Base-by-base conservation (phyloP, 768 basidiomycete species). In the Tylopilus rubrobrunneus region DNA sequence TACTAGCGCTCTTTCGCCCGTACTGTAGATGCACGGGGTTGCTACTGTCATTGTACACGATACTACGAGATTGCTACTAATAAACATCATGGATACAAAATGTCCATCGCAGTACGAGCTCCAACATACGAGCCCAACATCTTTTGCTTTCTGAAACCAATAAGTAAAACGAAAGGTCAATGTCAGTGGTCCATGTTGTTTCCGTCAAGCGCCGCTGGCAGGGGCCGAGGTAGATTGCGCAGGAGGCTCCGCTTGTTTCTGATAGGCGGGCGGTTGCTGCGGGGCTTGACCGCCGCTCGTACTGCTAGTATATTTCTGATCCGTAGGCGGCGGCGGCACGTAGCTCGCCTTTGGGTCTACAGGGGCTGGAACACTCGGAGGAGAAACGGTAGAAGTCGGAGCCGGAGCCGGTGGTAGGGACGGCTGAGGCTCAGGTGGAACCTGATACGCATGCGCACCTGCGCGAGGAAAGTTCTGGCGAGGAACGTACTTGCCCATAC, bases 401-500 rank as follows among this genome's bases (percentile, higher is more conserved):
- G 41, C 28, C 14, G 48, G 51, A 10, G 23, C 52, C 23, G 56
- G 23, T 17, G 53, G 45, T 9, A 36, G 28, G 14, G 34, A 7
- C 11, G 34, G 34, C 29, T 31, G 29, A 34, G 34, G 8, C 34
- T 5, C 12, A 34, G 34, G 34, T 34, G 34, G 25, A 25, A 5
- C 3, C 25, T 2, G 25, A 25, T 25, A 25, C 25, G 25, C 25
- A 25, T 5, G 25, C 25, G 25, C 25, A 25, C 25, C 25, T 25
- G 25, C 2, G 25, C 5, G 25, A 4, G 37, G 37, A 37, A 3
- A 17, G 5, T 37, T 17, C 15, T 19, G 37, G 4, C 7, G 2
- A 10, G 40, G 21, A 23, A 6, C 40, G 39, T 64, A 64, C n/a
- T 53, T 45, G 7, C 63, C 63, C 63, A 64, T 66, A 4, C 64